Conservation (phyloP, 225 moss, liverwort and hornwort genomes). For the Polytrichum commune region DNA sequence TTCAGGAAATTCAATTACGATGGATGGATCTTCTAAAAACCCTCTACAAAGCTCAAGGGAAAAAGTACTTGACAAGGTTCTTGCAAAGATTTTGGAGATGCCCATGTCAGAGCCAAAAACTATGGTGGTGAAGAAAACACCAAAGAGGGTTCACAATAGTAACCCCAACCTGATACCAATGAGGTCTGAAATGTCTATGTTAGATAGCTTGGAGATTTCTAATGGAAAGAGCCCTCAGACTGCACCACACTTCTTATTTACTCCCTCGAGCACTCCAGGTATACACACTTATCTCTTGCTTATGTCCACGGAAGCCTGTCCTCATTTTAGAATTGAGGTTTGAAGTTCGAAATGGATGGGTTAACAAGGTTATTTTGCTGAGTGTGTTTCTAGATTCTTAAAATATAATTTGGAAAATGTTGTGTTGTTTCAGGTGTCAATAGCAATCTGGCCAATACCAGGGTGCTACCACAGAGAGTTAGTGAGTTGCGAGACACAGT, state of each 20-base stretch:
- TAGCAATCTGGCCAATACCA: slow-evolving; percentile 7
- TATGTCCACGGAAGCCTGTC: background rate
- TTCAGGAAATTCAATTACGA: slow-evolving; percentile 14
- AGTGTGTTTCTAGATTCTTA: no score
- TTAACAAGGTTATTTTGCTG: no score
- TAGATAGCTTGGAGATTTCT: slow-evolving; percentile 15
- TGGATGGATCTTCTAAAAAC: slow-evolving; percentile 6
- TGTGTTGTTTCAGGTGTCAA: slow-evolving; percentile 14
- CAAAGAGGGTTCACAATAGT: slow-evolving; percentile 51
- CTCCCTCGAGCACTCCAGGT: slow-evolving; percentile 28
- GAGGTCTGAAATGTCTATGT: slow-evolving; percentile 29
- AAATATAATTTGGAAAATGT: no score
- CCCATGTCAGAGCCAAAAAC: slow-evolving; percentile 28
- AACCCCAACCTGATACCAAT: slow-evolving; percentile 22
- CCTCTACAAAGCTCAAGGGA: slow-evolving; percentile 19
- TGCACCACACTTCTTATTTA: slow-evolving; percentile 13
- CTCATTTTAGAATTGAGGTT: no score
- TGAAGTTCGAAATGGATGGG: no score
- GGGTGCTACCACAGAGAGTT: slow-evolving; percentile 1
- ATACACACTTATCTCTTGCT: background rate
- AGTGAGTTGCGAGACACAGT: slow-evolving; percentile 3
- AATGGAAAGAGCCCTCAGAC: slow-evolving; percentile 16
- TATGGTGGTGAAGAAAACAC: slow-evolving; percentile 51
- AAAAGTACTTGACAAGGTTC: slow-evolving; percentile 13
- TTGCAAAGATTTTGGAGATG: slow-evolving; percentile 26